phyloP scores from a whole-genome alignment of 139 green algal genomes.

The Trebouxia sp. region DNA sequence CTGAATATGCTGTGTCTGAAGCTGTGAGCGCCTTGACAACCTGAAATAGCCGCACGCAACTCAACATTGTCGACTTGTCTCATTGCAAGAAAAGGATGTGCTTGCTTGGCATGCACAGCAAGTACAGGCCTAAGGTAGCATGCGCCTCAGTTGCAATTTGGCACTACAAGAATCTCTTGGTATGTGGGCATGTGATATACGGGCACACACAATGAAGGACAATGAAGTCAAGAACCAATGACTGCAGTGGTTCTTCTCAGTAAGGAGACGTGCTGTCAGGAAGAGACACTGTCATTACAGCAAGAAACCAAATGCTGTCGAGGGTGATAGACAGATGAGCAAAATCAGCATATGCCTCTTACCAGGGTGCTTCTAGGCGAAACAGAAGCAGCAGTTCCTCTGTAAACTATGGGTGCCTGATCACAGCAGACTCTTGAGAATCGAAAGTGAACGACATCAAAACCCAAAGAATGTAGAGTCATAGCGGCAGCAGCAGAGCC shows the following conservation, averaged over 20 bases:
- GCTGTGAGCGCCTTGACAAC: background rate
- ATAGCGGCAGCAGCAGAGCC: too few species aligned
- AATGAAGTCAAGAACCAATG: background rate
- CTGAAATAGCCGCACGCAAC: background rate
- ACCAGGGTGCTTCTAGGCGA: slow-evolving; percentile 65
- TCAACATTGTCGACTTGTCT: too few species aligned
- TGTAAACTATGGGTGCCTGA: slow-evolving; percentile 67
- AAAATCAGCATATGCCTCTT: background rate
- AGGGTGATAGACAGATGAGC: too few species aligned
- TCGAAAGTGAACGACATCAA: too few species aligned
- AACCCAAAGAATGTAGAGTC: too few species aligned
- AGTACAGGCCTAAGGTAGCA: too few species aligned
- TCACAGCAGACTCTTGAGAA: background rate
- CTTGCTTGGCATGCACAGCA: too few species aligned
- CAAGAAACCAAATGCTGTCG: too few species aligned
- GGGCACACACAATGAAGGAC: background rate
- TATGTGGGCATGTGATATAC: background rate
- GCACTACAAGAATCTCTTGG: too few species aligned
- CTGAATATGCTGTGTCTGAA: slow-evolving; percentile 20
- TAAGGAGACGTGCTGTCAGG: background rate
- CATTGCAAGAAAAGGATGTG: too few species aligned
- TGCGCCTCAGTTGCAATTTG: too few species aligned
- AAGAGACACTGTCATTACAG: too few species aligned
- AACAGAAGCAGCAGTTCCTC: slow-evolving; percentile 62
- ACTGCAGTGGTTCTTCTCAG: background rate